Evolutionary conservation across 2,329 filamentous ascomycete species (phyloP), one percentile per base, ranked within the genome.

Genomic region (Ceratocystis cubensis): DNA sequence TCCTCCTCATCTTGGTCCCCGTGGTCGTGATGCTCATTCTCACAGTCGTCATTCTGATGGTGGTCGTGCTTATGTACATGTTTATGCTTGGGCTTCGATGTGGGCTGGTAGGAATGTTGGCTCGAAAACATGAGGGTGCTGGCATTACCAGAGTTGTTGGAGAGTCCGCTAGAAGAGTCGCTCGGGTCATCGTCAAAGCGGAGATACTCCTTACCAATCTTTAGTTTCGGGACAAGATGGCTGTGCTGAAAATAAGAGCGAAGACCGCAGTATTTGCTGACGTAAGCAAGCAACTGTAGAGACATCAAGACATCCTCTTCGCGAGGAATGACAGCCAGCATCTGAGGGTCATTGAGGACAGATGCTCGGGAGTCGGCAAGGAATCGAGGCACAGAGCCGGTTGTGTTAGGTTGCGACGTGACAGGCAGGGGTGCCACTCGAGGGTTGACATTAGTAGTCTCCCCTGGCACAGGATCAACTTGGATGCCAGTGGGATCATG

Each of bases 231-330:
- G 3, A 99, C 94, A 10, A 97, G 81, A 73, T 99, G 94, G 48
- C 92, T 96, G 75, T 88, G 84, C 74, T 99, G 94, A 75, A 99
- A 99, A 75, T 96, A 99, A 3, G 90, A 88, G 20, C 94, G 86
- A 37, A 99, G 83, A 72, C 96, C 95, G 80, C 94, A 97, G 77
- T 99, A 99, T 76, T 99, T 99, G 28, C 92, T 96, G 66, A 99
- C 93, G 74, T 99, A 99, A 17, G 94, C 94, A 59, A 99, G 83
- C 22, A 99, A 84, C 76, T 99, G 94, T 46, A 99, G 82, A 5
- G 94, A 96, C 93, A 99, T 96, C 70, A 99, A 81, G 1, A 99
- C 94, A 72, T 99, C 94, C 75, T 99, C 94, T 72, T 99, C 94
- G 63, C 94, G 86, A 8, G 94, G 94, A 88, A 97, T 96, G 10